Evolutionary conservation across 768 basidiomycete species (phyloP), one percentile per base, ranked within the genome.

Genomic region (Leccinum uliginosum): DNA sequence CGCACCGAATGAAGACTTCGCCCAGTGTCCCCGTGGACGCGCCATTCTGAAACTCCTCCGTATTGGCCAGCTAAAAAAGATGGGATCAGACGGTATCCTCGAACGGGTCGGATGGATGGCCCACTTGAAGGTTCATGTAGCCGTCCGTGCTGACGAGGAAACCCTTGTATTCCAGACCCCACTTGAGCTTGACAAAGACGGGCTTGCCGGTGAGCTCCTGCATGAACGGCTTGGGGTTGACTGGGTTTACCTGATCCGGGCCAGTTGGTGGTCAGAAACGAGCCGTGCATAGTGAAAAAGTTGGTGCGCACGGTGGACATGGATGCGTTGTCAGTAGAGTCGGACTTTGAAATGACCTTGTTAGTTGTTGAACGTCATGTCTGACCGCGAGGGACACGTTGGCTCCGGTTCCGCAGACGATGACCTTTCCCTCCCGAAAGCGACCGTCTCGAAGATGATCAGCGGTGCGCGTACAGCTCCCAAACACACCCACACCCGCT

Each of bases 151-250:
- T 95, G 63, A 99, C 97, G 61, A 99, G 82, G 78, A 97, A 99
- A 44, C 97, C 97, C 78, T 94, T 97, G 81, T 98, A 98, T 70
- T 98, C 94, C 51, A 98, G 81, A 59, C 97, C 97, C 97, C 97
- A 99, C 78, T 99, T 99, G 68, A 99, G 83, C 58, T 85, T 84
- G 60, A 98, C 97, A 68, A 86, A 91, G 46, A 98, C 92, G 38
- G 89, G 87, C 79, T 99, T 98, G 61, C 97, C 97, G 26, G 97
- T 98, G 63, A 98, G 86, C 72, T 97, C 95, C 77, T 98, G 94
- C 67, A 99, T 82, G 78, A 98, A 98, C 6, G 97, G 97, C 77
- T 98, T 98, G 21, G 97, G 97, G 76, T 99, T 99, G 67, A 98
- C 93, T 63, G 95, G 95, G 66, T 86, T 85, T 68, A 91, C 87